These are phyloP conservation scores for Globisporangium polare DNA, from an alignment of 352 stramenopile species.

Conservation along the genomic window DNA sequence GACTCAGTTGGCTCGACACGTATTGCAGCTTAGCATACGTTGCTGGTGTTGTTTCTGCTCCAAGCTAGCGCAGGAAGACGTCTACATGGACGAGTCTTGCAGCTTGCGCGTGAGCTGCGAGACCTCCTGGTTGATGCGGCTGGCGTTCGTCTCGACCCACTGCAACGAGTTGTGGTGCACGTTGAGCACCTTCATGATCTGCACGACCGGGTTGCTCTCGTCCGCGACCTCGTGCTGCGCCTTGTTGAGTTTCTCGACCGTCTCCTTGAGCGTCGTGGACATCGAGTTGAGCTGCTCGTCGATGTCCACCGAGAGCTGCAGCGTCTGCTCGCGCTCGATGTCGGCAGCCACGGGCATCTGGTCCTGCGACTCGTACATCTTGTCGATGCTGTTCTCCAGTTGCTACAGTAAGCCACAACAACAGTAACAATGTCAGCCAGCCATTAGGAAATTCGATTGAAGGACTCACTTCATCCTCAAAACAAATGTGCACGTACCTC, in stretches of 20 bases:
- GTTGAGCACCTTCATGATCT: slow-evolving; percentile 89
- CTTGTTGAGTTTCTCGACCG: slow-evolving; percentile 84
- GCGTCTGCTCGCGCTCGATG: slow-evolving; percentile 82
- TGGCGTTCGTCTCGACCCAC: slow-evolving; percentile 78
- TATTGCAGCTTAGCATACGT: background rate
- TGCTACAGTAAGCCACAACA: slow-evolving; percentile 32
- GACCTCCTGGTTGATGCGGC: slow-evolving; percentile 64
- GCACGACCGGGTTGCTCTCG: slow-evolving; percentile 74
- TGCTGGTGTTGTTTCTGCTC: background rate
- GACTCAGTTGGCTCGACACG: background rate
- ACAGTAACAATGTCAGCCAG: slow-evolving; percentile 3
- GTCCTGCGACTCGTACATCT: slow-evolving; percentile 85
- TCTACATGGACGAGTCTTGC: slow-evolving; percentile 59
- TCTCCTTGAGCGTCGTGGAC: slow-evolving; percentile 85
- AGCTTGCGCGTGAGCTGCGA: slow-evolving; percentile 62
- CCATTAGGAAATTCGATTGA: background rate
- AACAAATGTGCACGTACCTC: slow-evolving; percentile 35
- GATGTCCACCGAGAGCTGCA: slow-evolving; percentile 84
- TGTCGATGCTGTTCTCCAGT: slow-evolving; percentile 87
- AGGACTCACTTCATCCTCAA: background rate
- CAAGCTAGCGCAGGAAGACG: background rate
- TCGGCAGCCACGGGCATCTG: slow-evolving; percentile 83
- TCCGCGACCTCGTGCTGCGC: slow-evolving; percentile 66
- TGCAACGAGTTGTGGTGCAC: slow-evolving; percentile 87
- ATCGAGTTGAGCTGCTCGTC: slow-evolving; percentile 87